These are phyloP conservation scores for Geotrichum histeridarum DNA, from an alignment of 1,139 yeast genomes.

Conservation along the genomic window DNA sequence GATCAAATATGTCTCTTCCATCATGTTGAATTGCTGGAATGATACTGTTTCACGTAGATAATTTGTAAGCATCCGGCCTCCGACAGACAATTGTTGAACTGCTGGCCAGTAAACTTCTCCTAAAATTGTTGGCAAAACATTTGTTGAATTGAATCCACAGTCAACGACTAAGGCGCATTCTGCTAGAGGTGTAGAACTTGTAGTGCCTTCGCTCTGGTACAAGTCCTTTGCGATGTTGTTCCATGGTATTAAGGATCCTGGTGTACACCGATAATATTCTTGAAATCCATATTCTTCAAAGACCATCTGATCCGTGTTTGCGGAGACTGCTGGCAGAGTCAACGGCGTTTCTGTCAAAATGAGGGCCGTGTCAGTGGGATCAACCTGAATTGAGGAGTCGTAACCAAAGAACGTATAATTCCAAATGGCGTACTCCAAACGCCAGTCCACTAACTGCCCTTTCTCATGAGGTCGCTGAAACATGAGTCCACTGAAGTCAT, in stretches of 20 bases:
- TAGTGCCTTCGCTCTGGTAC: conserved; percentile 1
- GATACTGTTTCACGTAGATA: conserved; percentile 77
- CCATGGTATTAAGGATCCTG: conserved; percentile 75
- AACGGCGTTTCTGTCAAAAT: conserved; percentile 74
- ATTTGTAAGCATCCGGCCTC: conserved; percentile 81
- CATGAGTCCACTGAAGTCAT: conserved; percentile 69
- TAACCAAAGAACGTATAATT: conserved; percentile 59
- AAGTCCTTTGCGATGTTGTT: conserved; percentile 26
- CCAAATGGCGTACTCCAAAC: conserved; percentile 88
- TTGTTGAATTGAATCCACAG: conserved; percentile 82
- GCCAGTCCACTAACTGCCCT: conserved; percentile 88
- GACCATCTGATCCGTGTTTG: conserved; percentile 83
- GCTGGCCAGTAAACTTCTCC: conserved; percentile 79
- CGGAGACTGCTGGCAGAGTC: conserved; percentile 75
- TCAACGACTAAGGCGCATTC: conserved; percentile 81
- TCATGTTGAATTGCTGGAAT: conserved; percentile 87
- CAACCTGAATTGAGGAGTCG: conserved; percentile 37
- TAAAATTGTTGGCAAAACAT: conserved; percentile 77
- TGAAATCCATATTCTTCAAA: conserved; percentile 90
- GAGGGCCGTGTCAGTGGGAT: conserved; percentile 48
- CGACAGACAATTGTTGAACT: conserved; percentile 68
- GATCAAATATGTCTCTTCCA: conserved; percentile 81
- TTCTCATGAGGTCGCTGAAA: conserved; percentile 81
- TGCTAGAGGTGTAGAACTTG: conserved; percentile 30
- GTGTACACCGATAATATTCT: conserved; percentile 57